Evolutionary conservation across 2,329 filamentous ascomycete species (phyloP).

Genomic region (Moelleriella libera): DNA sequence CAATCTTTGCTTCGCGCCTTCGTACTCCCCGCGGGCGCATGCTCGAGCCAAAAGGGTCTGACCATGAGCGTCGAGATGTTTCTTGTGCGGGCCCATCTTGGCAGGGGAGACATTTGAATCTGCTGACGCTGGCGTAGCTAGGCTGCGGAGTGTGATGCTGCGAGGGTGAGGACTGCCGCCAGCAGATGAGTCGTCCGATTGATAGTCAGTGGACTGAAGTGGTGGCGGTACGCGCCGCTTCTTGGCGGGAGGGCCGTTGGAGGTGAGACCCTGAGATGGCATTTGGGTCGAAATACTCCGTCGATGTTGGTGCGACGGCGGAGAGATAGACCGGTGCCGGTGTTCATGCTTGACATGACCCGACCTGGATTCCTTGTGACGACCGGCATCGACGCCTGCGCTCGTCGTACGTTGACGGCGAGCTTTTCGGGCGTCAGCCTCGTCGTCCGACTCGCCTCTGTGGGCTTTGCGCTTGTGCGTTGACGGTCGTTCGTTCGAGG

Average conservation of each 20-base stretch:
- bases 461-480: slow-evolving; percentile 38
- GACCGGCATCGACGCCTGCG: slow-evolving; percentile 20
- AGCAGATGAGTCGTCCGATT: slow-evolving; percentile 52
- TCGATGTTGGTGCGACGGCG: slow-evolving; percentile 42
- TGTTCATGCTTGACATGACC: slow-evolving; percentile 17
- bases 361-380: slow-evolving; percentile 19
- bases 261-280: slow-evolving; percentile 30
- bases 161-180: slow-evolving; percentile 46
- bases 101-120: slow-evolving; percentile 51
- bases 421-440: slow-evolving; percentile 37
- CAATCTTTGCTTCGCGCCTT: slow-evolving; percentile 60
- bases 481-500: slow-evolving; percentile 29
- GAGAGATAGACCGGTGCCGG: slow-evolving; percentile 40
- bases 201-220: slow-evolving; percentile 47
- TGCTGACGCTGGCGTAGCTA: slow-evolving; percentile 40
- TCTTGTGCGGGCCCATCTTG: slow-evolving; percentile 61
- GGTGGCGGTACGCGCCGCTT: slow-evolving; percentile 48
- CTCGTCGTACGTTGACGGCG: slow-evolving; percentile 38
- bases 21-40: slow-evolving; percentile 73
- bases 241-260: slow-evolving; percentile 41
- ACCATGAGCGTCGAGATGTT: slow-evolving; percentile 82
- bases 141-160: slow-evolving; percentile 40
- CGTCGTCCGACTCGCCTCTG: slow-evolving; percentile 43
- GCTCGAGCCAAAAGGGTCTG: slow-evolving; percentile 83
- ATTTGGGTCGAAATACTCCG: slow-evolving; percentile 52